phyloP scores from a whole-genome alignment of 2,329 filamentous ascomycete genomes.

The Raffaelea ambrosiae region DNA sequence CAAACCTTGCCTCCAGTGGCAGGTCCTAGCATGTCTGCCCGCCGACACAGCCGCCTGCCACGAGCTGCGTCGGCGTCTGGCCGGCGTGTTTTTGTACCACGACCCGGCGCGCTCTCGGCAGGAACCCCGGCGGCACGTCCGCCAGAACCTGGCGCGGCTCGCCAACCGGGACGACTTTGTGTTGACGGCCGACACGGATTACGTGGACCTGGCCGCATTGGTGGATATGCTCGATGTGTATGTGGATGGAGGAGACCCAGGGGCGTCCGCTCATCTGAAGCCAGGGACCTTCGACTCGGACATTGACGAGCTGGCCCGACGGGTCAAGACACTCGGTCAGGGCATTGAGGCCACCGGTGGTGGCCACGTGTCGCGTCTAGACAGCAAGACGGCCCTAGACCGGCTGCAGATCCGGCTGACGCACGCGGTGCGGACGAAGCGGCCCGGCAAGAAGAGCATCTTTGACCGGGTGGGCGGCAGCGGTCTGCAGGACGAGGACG shows the following conservation, averaged over 20 bases:
- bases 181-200: constrained; percentile 53
- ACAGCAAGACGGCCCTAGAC: constrained; percentile 70
- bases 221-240: constrained; percentile 65
- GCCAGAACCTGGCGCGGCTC: constrained; percentile 30
- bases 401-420: constrained; percentile 65
- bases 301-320: constrained; percentile 57
- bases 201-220: constrained; percentile 55
- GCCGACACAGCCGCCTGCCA: constrained; percentile 39
- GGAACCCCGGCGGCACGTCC: constrained; percentile 32
- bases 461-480: constrained; percentile 16
- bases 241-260: constrained; percentile 51
- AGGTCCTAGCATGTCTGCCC: constrained; percentile 52
- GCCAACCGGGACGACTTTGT: constrained; percentile 28
- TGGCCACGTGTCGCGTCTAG: constrained; percentile 60
- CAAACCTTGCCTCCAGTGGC: constrained; percentile 43
- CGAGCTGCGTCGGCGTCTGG: constrained; percentile 57
- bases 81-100: constrained; percentile 53
- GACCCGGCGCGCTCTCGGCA: constrained; percentile 32
- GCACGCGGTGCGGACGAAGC: constrained; percentile 60
- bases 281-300: constrained; percentile 52
- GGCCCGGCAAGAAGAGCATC: constrained; percentile 42
- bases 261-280: constrained; percentile 12
- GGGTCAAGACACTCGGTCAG: constrained; percentile 48
- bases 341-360: constrained; percentile 69
- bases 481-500: not conserved